phyloP scores from a whole-genome alignment of 2,329 filamentous ascomycete genomes.

The Meredithiella fracta region DNA sequence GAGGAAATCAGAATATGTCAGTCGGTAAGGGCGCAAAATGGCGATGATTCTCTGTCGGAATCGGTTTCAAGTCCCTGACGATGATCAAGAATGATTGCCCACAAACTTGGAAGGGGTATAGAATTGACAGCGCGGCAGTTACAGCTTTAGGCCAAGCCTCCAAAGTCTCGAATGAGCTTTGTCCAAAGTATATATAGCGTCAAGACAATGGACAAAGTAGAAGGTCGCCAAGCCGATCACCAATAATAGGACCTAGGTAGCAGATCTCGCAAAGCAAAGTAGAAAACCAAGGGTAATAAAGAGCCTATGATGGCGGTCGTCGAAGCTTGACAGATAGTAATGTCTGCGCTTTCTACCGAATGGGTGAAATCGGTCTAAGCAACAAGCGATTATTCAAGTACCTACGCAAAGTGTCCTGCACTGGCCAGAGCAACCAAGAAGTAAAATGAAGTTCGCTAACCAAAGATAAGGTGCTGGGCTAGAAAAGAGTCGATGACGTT shows the following conservation, averaged over 20 bases:
- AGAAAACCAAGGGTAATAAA: not conserved
- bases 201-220: not conserved
- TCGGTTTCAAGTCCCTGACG: slow-evolving; percentile 2
- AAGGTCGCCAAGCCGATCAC: too few relatives aligned
- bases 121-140: not conserved
- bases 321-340: not conserved
- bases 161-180: not conserved
- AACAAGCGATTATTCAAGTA: not conserved
- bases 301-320: not conserved
- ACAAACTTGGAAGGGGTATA: not conserved
- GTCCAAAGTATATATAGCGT: not conserved
- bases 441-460: too few relatives aligned
- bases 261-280: not conserved
- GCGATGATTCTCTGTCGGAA: slow-evolving; percentile 5
- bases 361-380: not conserved
- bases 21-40: not conserved
- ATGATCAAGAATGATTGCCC: not conserved
- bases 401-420: not conserved
- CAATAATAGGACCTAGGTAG: not conserved
- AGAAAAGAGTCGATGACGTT: too few relatives aligned
- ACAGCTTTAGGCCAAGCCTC: not conserved
- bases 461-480: too few relatives aligned
- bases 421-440: not conserved
- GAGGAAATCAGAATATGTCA: not conserved
- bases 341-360: not conserved